Base-by-base conservation (phyloP, 2,329 filamentous ascomycete genomes). In the Penicillium sp. region DNA sequence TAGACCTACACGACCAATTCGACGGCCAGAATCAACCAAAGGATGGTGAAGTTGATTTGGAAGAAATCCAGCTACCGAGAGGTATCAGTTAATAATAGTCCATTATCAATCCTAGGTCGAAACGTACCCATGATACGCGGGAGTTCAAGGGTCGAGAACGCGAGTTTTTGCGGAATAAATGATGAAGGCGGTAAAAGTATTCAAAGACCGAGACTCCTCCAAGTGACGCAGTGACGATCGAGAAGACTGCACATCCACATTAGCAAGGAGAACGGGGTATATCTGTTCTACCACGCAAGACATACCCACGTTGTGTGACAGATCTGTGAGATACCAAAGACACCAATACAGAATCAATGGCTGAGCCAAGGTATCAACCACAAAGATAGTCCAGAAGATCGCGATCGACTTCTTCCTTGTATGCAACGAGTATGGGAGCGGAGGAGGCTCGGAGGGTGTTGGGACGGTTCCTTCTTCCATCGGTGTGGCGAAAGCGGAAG, bases 261-360 rank as follows among this genome's bases (percentile, higher is more conserved):
- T 31, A 66, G 56, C 49, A 18, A 56, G 43, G 18, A 29, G 35
- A 32, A 22, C 24, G 24, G 24, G 44, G 40, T n/a, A 37, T 24
- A 34, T 42, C 13, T 29, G 32, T 16, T 47, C 47, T 31, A 46
- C 38, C 9, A 4, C 18, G n/a, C 16, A 34, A 35, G 39, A 67
- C 73, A 61, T 69, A 76, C 72, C 70, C 60, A 74, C 35, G 43
- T 78, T 75, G 56, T 73, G 71, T 39, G 73, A 74, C 32, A 86
- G 66, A 58, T 76, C 72, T 10, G 82, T 81, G 59, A 76, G 77
- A 60, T 85, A 85, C 81, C 82, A 85, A 37, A 87, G 74, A 47
- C 79, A 76, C 74, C 83, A 87, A 72, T 86, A 87, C 2, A 87
- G 74, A 3, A 76, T 79, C 56, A 86, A 76, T 18, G 84, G 84